Conservation (phyloP, 352 stramenopile species). For the Pythium plurisporium region DNA sequence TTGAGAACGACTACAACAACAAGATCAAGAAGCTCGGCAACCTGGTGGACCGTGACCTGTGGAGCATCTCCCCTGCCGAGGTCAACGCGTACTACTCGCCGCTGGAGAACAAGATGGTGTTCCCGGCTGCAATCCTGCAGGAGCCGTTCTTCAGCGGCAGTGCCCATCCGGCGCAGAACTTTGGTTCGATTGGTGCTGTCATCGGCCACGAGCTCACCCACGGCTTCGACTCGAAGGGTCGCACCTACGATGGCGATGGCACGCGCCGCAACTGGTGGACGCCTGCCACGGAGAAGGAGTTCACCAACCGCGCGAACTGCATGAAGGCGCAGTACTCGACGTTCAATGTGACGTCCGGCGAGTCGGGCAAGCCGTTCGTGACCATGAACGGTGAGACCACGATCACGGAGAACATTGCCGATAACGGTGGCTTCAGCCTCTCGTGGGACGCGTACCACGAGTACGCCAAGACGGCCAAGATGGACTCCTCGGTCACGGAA, state of each 20-base stretch:
- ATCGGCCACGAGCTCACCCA: conserved; percentile 95
- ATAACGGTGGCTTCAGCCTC: conserved; percentile 63
- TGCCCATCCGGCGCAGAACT: conserved; percentile 86
- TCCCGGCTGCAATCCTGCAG: conserved; percentile 93
- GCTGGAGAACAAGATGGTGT: conserved; percentile 89
- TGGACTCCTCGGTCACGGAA: conserved; percentile 5
- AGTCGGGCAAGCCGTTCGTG: conserved; percentile 34
- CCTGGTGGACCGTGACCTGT: conserved; percentile 50
- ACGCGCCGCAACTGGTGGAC: conserved; percentile 93
- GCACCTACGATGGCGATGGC: conserved; percentile 80
- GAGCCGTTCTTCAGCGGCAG: conserved; percentile 87
- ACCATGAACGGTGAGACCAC: conserved; percentile 60
- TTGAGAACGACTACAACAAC: conserved; percentile 28
- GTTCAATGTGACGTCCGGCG: conserved; percentile 34
- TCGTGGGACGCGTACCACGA: conserved; percentile 63
- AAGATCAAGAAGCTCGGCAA: conserved; percentile 31
- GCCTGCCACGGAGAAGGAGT: conserved; percentile 63
- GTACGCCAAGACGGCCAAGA: conserved; percentile 17
- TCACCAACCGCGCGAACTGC: conserved; percentile 51
- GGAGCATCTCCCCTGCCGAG: conserved; percentile 87
- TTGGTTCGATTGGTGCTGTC: conserved; percentile 89
- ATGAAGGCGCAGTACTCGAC: conserved; percentile 57
- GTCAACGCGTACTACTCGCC: conserved; percentile 88
- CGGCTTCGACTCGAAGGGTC: conserved; percentile 91
- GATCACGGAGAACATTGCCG: conserved; percentile 76